A percentile compares a stretch with the other conserved stretches of the same genome.
Evolutionary conservation across 2,329 filamentous ascomycete species (phyloP).

Genomic region (Cladosporium sp.): DNA sequence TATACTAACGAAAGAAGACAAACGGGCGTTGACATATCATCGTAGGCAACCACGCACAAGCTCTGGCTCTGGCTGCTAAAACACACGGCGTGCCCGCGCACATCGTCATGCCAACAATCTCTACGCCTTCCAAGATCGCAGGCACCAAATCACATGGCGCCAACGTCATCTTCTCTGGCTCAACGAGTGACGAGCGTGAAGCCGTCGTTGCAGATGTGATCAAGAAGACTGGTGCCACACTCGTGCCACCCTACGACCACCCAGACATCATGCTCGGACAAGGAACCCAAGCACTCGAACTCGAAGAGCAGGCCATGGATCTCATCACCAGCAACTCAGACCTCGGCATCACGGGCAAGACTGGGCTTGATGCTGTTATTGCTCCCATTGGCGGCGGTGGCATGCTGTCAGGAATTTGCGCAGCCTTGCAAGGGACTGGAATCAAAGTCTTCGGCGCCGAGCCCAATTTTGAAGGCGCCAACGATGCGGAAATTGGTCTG

Average conservation of each 20-base stretch:
- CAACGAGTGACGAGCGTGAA: conserved; percentile 73
- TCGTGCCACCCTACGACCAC: conserved; percentile 87
- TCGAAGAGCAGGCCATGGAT: conserved; percentile 65
- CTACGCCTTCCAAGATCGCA: conserved; percentile 76
- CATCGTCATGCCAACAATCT: conserved; percentile 85
- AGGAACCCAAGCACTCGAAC: conserved; percentile 75
- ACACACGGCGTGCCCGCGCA: conserved; percentile 69
- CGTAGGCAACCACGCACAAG: conserved; percentile 86
- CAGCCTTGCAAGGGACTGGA: conserved; percentile 65
- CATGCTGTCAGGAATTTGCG: conserved; percentile 74
- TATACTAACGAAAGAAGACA: conserved; percentile 1
- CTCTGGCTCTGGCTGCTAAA: conserved; percentile 76
- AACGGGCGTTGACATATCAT: too few relatives aligned
- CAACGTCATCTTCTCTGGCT: conserved; percentile 72
- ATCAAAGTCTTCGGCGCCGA: conserved; percentile 79
- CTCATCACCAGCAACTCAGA: conserved; percentile 39
- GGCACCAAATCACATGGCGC: conserved; percentile 74
- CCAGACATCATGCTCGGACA: conserved; percentile 85
- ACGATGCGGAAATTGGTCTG: conserved; percentile 72
- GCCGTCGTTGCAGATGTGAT: conserved; percentile 65
- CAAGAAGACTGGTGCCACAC: conserved; percentile 63
- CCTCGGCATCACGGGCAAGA: conserved; percentile 18
- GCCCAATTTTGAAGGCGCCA: conserved; percentile 72
- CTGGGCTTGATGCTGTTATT: conserved; percentile 52
- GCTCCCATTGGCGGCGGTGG: conserved; percentile 85